These are phyloP conservation scores for Nicotiana undulata DNA, from an alignment of 257 asterid species.

Conservation along the genomic window DNA sequence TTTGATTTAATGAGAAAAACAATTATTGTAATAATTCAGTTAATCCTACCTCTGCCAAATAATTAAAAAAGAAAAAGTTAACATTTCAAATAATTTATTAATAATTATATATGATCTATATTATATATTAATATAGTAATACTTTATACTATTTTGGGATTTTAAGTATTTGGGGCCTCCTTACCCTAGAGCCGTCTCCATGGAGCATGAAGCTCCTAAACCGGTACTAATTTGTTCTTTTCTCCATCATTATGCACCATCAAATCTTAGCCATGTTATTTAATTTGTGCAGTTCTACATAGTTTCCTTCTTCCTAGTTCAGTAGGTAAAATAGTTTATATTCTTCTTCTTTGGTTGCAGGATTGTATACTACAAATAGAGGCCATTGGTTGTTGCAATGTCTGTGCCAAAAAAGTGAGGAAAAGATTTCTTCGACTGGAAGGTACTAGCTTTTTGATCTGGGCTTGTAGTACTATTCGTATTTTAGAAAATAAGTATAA, in stretches of 20 bases:
- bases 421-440: not conserved
- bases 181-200: not conserved
- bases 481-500: not conserved
- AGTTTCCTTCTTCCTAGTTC: not conserved
- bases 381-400: not conserved
- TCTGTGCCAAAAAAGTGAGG: not conserved
- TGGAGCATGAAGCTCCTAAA: not conserved
- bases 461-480: not conserved
- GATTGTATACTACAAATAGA: not conserved
- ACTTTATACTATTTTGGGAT: no score
- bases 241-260: not conserved
- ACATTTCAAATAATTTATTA: no score
- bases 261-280: not conserved
- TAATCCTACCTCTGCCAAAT: no score
- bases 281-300: not conserved
- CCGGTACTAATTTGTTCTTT: not conserved
- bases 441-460: not conserved
- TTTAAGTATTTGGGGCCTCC: no score
- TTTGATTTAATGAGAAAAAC: no score
- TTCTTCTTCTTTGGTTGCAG: not conserved
- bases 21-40: no score
- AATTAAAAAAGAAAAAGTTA: no score
- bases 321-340: not conserved
- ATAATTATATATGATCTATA: no score
- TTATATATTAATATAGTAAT: no score